Conservation (phyloP, 345 rosid genomes). For the Turnera subulata region DNA sequence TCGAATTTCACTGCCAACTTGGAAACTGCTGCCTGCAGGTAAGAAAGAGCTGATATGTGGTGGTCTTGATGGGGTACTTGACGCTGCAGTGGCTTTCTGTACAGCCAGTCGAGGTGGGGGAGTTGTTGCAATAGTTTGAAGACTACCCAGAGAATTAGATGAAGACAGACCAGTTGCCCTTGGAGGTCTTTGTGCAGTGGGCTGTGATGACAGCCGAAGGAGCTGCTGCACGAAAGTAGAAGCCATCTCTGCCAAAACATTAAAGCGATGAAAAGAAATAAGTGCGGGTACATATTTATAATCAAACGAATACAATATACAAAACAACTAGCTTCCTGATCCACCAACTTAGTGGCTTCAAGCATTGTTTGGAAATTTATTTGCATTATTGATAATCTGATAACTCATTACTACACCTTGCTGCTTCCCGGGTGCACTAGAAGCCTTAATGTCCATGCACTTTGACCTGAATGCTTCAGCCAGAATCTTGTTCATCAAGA, state of each 20-base stretch:
- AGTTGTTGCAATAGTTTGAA: constrained; percentile 1
- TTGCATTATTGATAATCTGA: not conserved
- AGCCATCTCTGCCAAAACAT: constrained; percentile 29
- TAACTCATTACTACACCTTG: no score
- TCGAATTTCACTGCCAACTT: constrained; percentile 33
- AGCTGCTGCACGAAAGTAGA: constrained; percentile 34
- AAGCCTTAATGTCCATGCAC: constrained; percentile 32
- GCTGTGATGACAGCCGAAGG: constrained; percentile 30
- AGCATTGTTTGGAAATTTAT: no score
- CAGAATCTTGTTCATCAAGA: constrained; percentile 48
- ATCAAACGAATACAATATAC: no score
- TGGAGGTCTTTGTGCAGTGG: constrained; percentile 21
- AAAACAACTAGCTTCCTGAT: no score
- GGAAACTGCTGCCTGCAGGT: constrained; percentile 30
- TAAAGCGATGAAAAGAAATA: not conserved
- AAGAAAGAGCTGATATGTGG: constrained; percentile 27
- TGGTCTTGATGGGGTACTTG: constrained; percentile 26
- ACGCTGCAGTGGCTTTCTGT: not conserved
- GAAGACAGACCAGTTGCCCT: constrained; percentile 17
- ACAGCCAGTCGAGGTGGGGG: not conserved
- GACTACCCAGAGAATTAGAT: constrained; percentile 12
- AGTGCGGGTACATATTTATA: no score
- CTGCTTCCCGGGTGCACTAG: constrained; percentile 17
- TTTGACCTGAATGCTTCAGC: constrained; percentile 56
- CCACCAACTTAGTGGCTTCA: no score